Percentiles rank a stretch among this genome's conserved stretches.
Conservation (phyloP, 139 green algal species). For the Picochlorum sp. region DNA sequence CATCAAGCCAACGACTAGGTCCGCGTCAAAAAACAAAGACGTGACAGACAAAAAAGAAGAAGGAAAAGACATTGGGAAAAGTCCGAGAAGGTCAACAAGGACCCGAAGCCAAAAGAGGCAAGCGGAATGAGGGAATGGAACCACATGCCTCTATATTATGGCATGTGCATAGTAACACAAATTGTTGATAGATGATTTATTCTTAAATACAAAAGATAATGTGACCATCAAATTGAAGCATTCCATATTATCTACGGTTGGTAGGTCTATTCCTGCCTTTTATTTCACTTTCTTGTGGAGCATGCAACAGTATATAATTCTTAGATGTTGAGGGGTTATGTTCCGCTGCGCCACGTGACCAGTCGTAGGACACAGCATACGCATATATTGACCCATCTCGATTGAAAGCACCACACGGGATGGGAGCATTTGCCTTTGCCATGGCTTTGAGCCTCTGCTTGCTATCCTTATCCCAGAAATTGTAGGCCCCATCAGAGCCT, state of each 20-base stretch:
- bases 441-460: conserved; percentile 96
- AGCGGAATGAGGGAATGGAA: not conserved
- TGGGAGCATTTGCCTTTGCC: conserved; percentile 57
- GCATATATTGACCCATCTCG: conserved; percentile 79
- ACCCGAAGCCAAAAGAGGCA: not conserved
- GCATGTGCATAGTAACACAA: too few species aligned
- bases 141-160: not conserved
- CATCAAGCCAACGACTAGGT: too few species aligned
- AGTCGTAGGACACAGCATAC: conserved; percentile 88
- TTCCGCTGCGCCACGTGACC: conserved; percentile 71
- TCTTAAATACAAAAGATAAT: too few species aligned
- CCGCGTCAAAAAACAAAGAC: too few species aligned
- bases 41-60: too few species aligned
- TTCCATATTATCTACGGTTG: not conserved
- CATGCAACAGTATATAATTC: conserved; percentile 85
- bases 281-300: conserved; percentile 69
- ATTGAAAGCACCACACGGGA: conserved; percentile 80
- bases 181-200: too few species aligned
- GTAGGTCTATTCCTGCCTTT: conserved; percentile 29
- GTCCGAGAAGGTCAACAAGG: not conserved
- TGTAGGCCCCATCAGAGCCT: conserved; percentile 85
- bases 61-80: too few species aligned
- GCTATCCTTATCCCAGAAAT: conserved; percentile 98
- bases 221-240: too few species aligned
- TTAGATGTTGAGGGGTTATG: conserved; percentile 60